Evolutionary conservation across 805 yeast genomes (phyloP).

Genomic region (Debaryomyces tyrocola): DNA sequence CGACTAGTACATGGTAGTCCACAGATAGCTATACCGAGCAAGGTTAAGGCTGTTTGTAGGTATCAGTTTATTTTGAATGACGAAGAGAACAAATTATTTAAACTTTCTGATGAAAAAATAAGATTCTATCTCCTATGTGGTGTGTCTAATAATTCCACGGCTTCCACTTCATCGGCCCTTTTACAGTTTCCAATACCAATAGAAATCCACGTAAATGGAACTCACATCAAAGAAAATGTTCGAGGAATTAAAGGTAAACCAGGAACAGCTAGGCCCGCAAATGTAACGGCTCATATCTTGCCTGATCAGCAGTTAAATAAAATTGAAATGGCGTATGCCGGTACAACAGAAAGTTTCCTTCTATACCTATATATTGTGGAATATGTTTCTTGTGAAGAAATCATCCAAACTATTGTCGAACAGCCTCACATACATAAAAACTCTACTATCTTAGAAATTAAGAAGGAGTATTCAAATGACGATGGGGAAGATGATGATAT

Average conservation of each 20-base stretch:
- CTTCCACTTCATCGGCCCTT: conserved; percentile 29
- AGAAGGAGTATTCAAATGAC: conserved; percentile 30
- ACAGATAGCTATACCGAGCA: conserved; percentile 42
- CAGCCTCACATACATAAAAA: conserved; percentile 54
- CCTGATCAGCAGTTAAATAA: conserved; percentile 34
- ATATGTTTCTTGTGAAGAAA: conserved; percentile 17
- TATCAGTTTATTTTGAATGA: conserved; percentile 42
- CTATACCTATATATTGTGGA: conserved; percentile 63
- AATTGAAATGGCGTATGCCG: conserved; percentile 58
- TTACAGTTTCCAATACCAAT: conserved; percentile 71
- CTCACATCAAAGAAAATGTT: conserved; percentile 50
- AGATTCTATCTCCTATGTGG: conserved; percentile 60
- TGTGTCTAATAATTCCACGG: conserved; percentile 19
- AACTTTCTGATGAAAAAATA: conserved; percentile 8
- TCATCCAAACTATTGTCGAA: conserved; percentile 22
- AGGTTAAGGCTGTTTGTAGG: conserved; percentile 43
- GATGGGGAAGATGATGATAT: conserved; percentile 67
- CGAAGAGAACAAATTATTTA: conserved; percentile 41
- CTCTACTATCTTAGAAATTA: conserved; percentile 51
- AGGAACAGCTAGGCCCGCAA: conserved; percentile 83
- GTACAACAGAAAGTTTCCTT: conserved; percentile 50
- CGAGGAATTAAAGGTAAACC: conserved; percentile 74
- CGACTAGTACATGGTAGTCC: conserved; percentile 50
- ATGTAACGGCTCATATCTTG: conserved; percentile 53
- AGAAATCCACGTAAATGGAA: conserved; percentile 63